Conservation (phyloP, 129 eudicot genomes). For the Pittosporum tobira region DNA sequence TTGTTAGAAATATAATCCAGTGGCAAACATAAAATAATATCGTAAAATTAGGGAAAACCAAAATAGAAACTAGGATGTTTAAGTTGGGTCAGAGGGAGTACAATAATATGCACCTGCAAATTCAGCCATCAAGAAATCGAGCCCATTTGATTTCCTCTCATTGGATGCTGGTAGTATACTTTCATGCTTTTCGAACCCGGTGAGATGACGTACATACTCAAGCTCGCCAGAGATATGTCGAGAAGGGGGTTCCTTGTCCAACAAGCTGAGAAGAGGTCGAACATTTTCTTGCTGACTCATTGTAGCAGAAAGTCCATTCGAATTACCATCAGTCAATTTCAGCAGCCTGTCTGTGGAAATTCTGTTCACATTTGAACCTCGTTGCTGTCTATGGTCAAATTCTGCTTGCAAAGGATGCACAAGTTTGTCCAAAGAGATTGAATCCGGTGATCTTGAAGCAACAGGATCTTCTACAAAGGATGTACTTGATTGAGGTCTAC, state of each 20-base stretch:
- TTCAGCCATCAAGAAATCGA: conserved; percentile 90
- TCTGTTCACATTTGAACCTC: conserved; percentile 38
- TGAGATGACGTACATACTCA: conserved; percentile 74
- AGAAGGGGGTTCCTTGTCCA: conserved; percentile 97
- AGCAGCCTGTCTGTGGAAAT: conserved; percentile 61
- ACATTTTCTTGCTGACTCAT: conserved; percentile 72
- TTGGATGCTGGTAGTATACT: conserved; percentile 68
- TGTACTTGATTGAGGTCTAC: conserved; percentile 45
- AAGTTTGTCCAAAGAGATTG: conserved; percentile 32
- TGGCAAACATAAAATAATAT: conserved; percentile 11
- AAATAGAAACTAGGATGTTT: too few species aligned
- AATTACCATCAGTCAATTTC: conserved; percentile 39
- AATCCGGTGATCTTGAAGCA: conserved; percentile 46
- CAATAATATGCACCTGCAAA: conserved; percentile 53
- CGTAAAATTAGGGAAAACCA: background rate
- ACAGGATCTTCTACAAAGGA: conserved; percentile 37
- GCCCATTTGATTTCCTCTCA: conserved; percentile 74
- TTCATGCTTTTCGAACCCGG: conserved; percentile 89
- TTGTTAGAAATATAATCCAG: background rate
- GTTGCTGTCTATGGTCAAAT: conserved; percentile 50
- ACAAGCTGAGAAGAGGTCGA: conserved; percentile 85
- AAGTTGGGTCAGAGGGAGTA: too few species aligned
- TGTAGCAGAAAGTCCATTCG: conserved; percentile 52
- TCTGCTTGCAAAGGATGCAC: conserved; percentile 38
- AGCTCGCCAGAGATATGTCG: conserved; percentile 88